These are phyloP conservation scores for Debaryomyces hansenii DNA, from an alignment of 805 yeast species.

Conservation along the genomic window DNA sequence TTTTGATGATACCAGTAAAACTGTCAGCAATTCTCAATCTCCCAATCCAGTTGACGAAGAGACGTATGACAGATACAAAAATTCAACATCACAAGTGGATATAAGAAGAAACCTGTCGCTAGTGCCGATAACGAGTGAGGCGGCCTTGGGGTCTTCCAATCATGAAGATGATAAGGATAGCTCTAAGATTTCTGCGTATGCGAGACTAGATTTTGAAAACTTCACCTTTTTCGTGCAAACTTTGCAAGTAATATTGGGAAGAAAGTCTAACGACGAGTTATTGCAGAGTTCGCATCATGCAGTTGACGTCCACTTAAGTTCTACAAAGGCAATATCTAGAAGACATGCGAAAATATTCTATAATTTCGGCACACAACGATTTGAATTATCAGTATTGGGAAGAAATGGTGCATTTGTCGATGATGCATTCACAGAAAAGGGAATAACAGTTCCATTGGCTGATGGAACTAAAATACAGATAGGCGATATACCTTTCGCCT, in stretches of 20 bases:
- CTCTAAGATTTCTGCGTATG: conserved; percentile 56
- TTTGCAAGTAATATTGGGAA: conserved; percentile 88
- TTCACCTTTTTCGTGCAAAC: conserved; percentile 97
- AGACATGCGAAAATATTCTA: conserved; percentile 94
- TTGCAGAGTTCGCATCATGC: conserved; percentile 67
- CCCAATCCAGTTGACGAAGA: conserved; percentile 7
- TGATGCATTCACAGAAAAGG: conserved; percentile 84
- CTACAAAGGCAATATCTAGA: conserved; percentile 89
- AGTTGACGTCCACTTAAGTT: conserved; percentile 90
- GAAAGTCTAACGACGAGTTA: conserved; percentile 58
- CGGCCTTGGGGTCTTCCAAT: conserved; percentile 10
- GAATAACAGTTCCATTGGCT: conserved; percentile 82
- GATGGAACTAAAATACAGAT: conserved; percentile 87
- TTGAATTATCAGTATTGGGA: conserved; percentile 88
- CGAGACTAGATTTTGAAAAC: conserved; percentile 84
- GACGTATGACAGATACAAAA: background rate
- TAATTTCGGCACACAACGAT: conserved; percentile 93
- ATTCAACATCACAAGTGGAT: conserved; percentile 5
- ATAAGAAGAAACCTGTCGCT: conserved; percentile 15
- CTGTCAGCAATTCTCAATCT: conserved; percentile 16
- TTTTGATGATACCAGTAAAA: conserved; percentile 6
- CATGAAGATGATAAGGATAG: conserved; percentile 9
- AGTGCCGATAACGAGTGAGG: conserved; percentile 18
- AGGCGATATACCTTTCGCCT: conserved; percentile 87
- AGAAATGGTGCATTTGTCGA: conserved; percentile 97